Evolutionary conservation across 2,329 filamentous ascomycete genomes (phyloP).

Genomic region (Talaromyces albobiverticillius): DNA sequence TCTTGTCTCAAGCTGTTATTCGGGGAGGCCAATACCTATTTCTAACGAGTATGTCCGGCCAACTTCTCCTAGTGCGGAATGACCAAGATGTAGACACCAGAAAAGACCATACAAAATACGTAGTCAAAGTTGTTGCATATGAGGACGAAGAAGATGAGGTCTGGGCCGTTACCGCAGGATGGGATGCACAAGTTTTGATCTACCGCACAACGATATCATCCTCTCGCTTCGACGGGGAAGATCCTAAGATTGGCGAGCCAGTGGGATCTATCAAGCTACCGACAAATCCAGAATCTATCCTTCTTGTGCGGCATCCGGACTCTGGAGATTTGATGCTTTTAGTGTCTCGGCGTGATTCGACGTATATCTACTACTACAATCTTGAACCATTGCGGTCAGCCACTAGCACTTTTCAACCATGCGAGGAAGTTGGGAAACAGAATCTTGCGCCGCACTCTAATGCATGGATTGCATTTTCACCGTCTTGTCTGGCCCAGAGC

Average conservation of each 20-base stretch:
- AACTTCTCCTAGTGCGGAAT: conserved; percentile 49
- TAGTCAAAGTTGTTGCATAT: conserved; percentile 49
- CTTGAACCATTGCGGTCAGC: conserved; percentile 9
- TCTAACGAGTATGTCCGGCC: conserved; percentile 60
- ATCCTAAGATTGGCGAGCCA: conserved; percentile 24
- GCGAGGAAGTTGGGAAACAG: conserved; percentile 52
- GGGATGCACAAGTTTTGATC: conserved; percentile 57
- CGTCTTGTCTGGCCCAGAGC: conserved; percentile 54
- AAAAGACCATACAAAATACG: conserved; percentile 59
- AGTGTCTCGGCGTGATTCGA: conserved; percentile 57
- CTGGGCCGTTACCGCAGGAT: conserved; percentile 58
- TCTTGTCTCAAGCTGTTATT: conserved; percentile 51
- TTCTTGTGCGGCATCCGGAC: conserved; percentile 53
- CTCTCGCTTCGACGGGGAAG: neutral
- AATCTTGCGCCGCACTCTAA: conserved; percentile 62
- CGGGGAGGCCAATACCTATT: conserved; percentile 44
- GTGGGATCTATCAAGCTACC: conserved; percentile 29
- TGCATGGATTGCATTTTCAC: conserved; percentile 63
- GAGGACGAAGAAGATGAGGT: conserved; percentile 29
- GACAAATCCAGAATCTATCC: conserved; percentile 57
- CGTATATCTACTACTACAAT: conserved; percentile 56
- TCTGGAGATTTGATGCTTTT: conserved; percentile 49
- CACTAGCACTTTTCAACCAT: conserved; percentile 20
- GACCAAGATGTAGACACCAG: conserved; percentile 46
- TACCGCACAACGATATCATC: conserved; percentile 36